Evolutionary conservation across 2,329 filamentous ascomycete species (phyloP).

Genomic region (Camillea tinctor): DNA sequence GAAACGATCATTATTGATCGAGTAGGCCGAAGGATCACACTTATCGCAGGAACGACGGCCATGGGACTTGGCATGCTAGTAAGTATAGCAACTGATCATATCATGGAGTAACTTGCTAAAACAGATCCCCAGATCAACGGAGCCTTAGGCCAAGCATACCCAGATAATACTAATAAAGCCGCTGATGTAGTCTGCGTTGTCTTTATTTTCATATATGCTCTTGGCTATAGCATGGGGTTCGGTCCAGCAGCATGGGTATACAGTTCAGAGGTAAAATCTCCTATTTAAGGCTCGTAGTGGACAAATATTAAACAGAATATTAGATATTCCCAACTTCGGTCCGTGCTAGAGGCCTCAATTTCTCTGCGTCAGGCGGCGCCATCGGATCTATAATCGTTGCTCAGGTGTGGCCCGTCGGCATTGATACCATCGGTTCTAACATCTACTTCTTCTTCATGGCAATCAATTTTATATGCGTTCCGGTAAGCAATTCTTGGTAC

Average conservation of each 20-base stretch:
- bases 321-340: slow-evolving; percentile 57
- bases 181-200: slow-evolving; percentile 52
- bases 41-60: slow-evolving; percentile 48
- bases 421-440: slow-evolving; percentile 47
- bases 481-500: slow-evolving; percentile 29
- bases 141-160: slow-evolving; percentile 49
- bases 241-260: slow-evolving; percentile 60
- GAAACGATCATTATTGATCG: slow-evolving; percentile 58
- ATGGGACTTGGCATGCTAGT: slow-evolving; percentile 56
- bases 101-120: not conserved
- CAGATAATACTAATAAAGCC: slow-evolving; percentile 44
- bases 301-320: not conserved
- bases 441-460: slow-evolving; percentile 60
- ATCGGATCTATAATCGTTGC: slow-evolving; percentile 54
- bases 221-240: slow-evolving; percentile 58
- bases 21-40: slow-evolving; percentile 47
- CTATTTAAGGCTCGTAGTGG: not conserved
- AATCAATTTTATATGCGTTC: slow-evolving; percentile 47
- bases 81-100: slow-evolving; percentile 18
- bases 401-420: slow-evolving; percentile 55
- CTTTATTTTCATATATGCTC: slow-evolving; percentile 58
- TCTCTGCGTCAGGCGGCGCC: slow-evolving; percentile 53
- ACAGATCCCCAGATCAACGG: slow-evolving; percentile 48
- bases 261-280: slow-evolving; percentile 47
- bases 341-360: slow-evolving; percentile 55